A percentile compares a stretch with the other conserved stretches of the same genome.
These are phyloP conservation scores for Eutreptiella sp. DNA, from an alignment of 208 protist genomes.

Conservation along the genomic window DNA sequence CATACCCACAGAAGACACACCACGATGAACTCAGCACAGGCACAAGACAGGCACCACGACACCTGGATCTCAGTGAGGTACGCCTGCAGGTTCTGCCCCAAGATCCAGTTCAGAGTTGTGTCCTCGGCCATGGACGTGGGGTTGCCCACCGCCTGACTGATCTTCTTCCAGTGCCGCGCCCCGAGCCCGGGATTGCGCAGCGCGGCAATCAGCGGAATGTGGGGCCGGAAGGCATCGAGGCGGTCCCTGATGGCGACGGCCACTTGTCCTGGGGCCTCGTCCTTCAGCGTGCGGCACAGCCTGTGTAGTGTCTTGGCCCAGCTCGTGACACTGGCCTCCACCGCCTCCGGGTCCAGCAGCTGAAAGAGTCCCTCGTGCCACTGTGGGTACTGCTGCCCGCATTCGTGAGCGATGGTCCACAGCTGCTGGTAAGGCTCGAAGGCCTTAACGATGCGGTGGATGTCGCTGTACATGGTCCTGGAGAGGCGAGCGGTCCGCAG, in stretches of 20 bases:
- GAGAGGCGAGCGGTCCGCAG: no score
- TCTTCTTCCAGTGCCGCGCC: constrained; percentile 81
- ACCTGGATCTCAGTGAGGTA: constrained; percentile 71
- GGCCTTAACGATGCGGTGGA: constrained; percentile 67
- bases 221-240: constrained; percentile 79
- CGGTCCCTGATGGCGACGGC: constrained; percentile 63
- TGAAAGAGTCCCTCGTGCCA: constrained; percentile 79
- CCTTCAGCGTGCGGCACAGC: constrained; percentile 72
- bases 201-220: constrained; percentile 82
- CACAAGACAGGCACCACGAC: no score
- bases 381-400: constrained; percentile 66
- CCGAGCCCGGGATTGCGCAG: constrained; percentile 82
- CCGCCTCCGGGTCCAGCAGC: constrained; percentile 61
- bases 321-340: constrained; percentile 69
- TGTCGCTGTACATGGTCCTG: constrained; percentile 70
- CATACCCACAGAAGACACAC: no score
- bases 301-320: constrained; percentile 68
- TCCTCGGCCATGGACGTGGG: no score
- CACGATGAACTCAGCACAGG: no score
- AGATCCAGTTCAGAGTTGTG: constrained; percentile 70
- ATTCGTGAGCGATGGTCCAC: constrained; percentile 76
- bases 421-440: constrained; percentile 80
- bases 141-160: constrained; percentile 73
- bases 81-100: constrained; percentile 70
- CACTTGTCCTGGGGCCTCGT: constrained; percentile 65